Conservation (phyloP, 2,329 filamentous ascomycete species). For the Didymella arachidicola region DNA sequence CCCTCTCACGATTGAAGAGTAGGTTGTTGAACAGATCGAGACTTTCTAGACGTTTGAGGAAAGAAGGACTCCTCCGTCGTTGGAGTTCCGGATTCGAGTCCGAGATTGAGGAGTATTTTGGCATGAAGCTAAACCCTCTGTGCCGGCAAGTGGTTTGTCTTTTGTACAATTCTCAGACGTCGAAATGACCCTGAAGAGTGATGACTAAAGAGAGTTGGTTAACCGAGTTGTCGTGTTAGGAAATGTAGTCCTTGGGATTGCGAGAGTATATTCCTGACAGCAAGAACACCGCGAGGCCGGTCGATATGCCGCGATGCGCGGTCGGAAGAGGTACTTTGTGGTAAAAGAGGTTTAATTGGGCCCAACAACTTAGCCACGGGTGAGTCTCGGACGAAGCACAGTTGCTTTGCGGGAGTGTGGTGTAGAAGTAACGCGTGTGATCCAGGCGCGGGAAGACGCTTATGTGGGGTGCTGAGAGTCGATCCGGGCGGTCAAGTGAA, state of each 20-base stretch:
- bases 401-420: background rate
- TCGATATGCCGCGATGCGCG: no score
- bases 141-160: no score
- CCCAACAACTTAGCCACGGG: background rate
- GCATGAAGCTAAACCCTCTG: background rate
- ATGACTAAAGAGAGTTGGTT: no score
- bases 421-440: background rate
- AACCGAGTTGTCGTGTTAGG: no score
- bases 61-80: background rate
- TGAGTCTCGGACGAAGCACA: background rate
- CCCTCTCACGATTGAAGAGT: conserved; percentile 17
- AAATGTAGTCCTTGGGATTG: background rate
- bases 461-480: background rate
- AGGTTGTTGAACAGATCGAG: conserved; percentile 12
- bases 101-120: background rate
- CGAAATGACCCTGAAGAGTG: no score
- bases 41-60: background rate
- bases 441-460: background rate
- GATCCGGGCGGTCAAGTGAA: background rate
- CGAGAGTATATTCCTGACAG: background rate
- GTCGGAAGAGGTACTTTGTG: background rate
- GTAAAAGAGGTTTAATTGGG: background rate
- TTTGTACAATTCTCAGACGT: no score
- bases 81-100: background rate
- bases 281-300: background rate